These are phyloP conservation scores for Phytophthora fragariae DNA, from an alignment of 352 stramenopile genomes.

Conservation along the genomic window DNA sequence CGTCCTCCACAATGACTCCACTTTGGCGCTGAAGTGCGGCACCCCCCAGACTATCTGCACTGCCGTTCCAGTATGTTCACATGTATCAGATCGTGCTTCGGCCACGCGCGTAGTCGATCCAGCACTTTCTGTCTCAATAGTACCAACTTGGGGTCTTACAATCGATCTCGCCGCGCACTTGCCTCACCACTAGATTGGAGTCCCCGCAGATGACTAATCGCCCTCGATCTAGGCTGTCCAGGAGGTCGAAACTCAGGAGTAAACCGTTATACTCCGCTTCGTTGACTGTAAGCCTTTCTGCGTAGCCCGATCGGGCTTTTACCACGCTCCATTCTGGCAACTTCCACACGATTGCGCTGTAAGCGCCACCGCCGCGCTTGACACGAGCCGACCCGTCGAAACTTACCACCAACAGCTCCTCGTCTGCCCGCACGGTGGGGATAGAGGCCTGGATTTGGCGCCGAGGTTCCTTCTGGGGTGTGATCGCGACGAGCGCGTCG, in stretches of 20 bases:
- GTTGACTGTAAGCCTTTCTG: background rate
- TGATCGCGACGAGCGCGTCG: background rate
- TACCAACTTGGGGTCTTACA: conserved; percentile 4
- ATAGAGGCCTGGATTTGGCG: background rate
- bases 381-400: conserved; percentile 5
- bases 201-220: conserved; percentile 9
- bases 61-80: conserved; percentile 10
- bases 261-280: conserved; percentile 7
- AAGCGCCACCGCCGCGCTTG: background rate
- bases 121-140: conserved; percentile 2
- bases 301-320: background rate
- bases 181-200: conserved; percentile 4
- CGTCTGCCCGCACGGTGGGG: background rate
- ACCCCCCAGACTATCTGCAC: background rate
- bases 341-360: conserved; percentile 9
- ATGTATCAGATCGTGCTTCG: conserved; percentile 1
- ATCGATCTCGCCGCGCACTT: conserved; percentile 16
- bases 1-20: background rate
- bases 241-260: background rate
- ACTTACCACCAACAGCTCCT: background rate
- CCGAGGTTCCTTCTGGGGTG: background rate
- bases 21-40: background rate
- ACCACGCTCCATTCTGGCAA: background rate
- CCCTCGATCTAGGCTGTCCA: background rate
- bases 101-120: background rate